Evolutionary conservation across 345 rosid species (phyloP), one percentile per base, ranked within the genome.

Genomic region (Cardamine resedifolia): DNA sequence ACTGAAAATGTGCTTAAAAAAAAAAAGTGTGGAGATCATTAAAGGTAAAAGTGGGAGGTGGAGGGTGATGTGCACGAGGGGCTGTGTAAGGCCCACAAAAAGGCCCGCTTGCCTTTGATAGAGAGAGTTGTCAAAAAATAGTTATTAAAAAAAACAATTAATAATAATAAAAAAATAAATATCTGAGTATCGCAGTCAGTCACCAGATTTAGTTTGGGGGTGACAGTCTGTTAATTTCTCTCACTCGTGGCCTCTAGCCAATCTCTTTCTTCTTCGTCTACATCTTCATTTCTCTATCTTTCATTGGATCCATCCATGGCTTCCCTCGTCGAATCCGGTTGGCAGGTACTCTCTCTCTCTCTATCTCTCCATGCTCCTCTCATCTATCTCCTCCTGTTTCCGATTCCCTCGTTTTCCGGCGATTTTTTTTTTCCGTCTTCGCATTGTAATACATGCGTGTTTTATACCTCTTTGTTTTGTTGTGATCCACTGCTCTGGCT

Each of bases 281-380:
- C 68, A 49, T 33, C 48, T 75, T n/a, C 15, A 21, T 19, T 34
- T 58, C 67, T 52, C 27, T 50, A n/a, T n/a, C 33, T 38, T 7
- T 0, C 3, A 4, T 8, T 8, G 55, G 79, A 69, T 62, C 75
- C 75, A 64, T 64, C 71, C 26, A 92, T 92, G 98, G 96, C 88
- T 71, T 84, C 89, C 75, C 23, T 85, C 77, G 55, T 90, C 69
- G 90, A 93, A 75, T 85, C 93, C 56, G 83, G 85, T 63, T 93
- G 98, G 98, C 91, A 70, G 97, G 98, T 93, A 90, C 59, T 36
- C 51, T 45, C 23, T 79, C 38, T 64, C 7, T 52, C 8, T 12
- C 33, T 58, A n/a, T n/a, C n/a, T n/a, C n/a, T n/a, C 10, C 39
- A 4, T 55, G 21, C 30, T 34, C 30, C 47, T 59, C 30, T 19